Conservation (phyloP, 2,329 filamentous ascomycete species). For the Botrytis hyacinthi region DNA sequence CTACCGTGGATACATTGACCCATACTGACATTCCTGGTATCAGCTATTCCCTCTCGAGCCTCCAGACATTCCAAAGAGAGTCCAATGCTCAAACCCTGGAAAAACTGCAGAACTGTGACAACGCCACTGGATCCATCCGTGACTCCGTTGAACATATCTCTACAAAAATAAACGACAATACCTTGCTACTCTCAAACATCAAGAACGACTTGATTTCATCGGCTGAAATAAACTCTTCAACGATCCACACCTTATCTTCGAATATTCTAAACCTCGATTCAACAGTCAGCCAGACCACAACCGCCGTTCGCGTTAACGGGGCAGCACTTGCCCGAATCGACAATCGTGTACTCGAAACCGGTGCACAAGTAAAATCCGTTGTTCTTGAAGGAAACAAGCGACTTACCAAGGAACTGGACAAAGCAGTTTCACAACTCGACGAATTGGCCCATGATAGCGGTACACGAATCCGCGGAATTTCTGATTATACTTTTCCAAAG, state of each 20-base stretch:
- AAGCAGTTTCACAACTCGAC: slow-evolving; percentile 25
- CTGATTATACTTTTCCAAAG: slow-evolving; percentile 28
- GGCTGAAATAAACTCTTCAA: slow-evolving; percentile 13
- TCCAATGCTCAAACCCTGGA: slow-evolving; percentile 21
- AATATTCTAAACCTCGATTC: slow-evolving; percentile 20
- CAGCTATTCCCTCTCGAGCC: slow-evolving; percentile 21
- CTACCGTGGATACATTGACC: slow-evolving; percentile 22
- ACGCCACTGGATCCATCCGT: slow-evolving; percentile 22
- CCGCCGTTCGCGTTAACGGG: slow-evolving; percentile 28
- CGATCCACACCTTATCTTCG: slow-evolving; percentile 21
- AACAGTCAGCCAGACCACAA: slow-evolving; percentile 21
- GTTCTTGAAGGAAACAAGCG: slow-evolving; percentile 24
- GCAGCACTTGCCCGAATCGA: slow-evolving; percentile 31
- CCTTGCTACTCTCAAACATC: slow-evolving; percentile 15
- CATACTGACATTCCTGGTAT: slow-evolving; percentile 24
- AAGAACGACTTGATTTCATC: slow-evolving; percentile 20
- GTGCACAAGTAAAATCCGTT: slow-evolving; percentile 28
- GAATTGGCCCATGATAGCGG: slow-evolving; percentile 28
- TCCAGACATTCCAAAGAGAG: slow-evolving; percentile 21
- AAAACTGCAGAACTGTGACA: slow-evolving; percentile 18
- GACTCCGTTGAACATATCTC: slow-evolving; percentile 23
- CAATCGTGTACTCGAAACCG: slow-evolving; percentile 29
- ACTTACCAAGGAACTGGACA: slow-evolving; percentile 21
- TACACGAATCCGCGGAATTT: slow-evolving; percentile 26
- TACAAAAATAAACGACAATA: slow-evolving; percentile 17